phyloP scores from a whole-genome alignment of 2,329 filamentous ascomycete genomes.

The Paraphaeosphaeria minitans region DNA sequence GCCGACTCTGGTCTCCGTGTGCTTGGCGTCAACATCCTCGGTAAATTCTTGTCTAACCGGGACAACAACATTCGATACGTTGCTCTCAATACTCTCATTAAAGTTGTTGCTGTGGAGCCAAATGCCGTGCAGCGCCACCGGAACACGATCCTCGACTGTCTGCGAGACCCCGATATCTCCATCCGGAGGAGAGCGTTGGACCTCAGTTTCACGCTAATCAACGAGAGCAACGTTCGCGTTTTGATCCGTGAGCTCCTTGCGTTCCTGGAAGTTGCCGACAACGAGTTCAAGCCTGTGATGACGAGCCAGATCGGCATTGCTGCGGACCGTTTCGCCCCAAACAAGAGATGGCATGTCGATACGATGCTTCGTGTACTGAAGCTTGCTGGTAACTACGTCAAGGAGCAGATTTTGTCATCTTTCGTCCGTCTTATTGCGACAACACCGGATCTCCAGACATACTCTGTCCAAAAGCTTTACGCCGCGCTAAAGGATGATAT shows the following conservation, averaged over 20 bases:
- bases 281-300: slow-evolving; percentile 98
- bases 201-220: slow-evolving; percentile 96
- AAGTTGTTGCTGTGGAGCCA: slow-evolving; percentile 96
- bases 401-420: slow-evolving; percentile 95
- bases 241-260: slow-evolving; percentile 91
- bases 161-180: slow-evolving; percentile 96
- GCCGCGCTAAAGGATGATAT: slow-evolving; percentile 91
- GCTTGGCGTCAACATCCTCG: slow-evolving; percentile 95
- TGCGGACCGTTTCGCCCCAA: slow-evolving; percentile 92
- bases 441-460: slow-evolving; percentile 91
- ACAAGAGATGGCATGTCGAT: slow-evolving; percentile 98
- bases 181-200: slow-evolving; percentile 95
- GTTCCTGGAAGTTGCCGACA: slow-evolving; percentile 95
- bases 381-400: slow-evolving; percentile 90
- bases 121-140: slow-evolving; percentile 96
- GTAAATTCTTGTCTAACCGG: slow-evolving; percentile 97
- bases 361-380: slow-evolving; percentile 95
- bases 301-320: slow-evolving; percentile 97
- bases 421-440: slow-evolving; percentile 96
- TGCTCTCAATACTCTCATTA: slow-evolving; percentile 94
- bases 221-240: slow-evolving; percentile 92
- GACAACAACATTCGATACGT: slow-evolving; percentile 99
- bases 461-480: slow-evolving; percentile 95
- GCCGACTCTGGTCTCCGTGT: slow-evolving; percentile 94
- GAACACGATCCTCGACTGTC: slow-evolving; percentile 95